Evolutionary conservation across 257 asterid species (phyloP).

Genomic region (Nicotiana noctiflora): DNA sequence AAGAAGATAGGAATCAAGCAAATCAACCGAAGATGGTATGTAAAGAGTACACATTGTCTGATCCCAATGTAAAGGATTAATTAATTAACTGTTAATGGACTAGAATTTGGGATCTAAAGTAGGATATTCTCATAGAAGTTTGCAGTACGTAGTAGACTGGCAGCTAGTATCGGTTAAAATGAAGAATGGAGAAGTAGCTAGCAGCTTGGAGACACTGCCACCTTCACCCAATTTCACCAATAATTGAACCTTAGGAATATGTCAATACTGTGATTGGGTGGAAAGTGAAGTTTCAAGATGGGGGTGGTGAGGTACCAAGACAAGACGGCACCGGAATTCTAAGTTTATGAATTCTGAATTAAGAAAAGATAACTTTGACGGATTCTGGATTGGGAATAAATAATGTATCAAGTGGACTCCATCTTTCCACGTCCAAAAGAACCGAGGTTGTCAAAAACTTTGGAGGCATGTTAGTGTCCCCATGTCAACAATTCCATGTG

Average conservation of each 20-base stretch:
- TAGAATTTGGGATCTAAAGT: not conserved
- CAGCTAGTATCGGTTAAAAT: not conserved
- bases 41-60: not conserved
- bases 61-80: not conserved
- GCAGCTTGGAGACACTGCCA: not conserved
- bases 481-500: constrained; percentile 41
- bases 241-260: constrained; percentile 34
- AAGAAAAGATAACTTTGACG: too few species aligned
- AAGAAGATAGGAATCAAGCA: not conserved
- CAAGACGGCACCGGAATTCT: not conserved
- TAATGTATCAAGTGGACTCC: constrained; percentile 40
- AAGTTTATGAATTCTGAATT: too few species aligned
- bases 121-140: not conserved
- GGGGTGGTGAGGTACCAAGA: too few species aligned
- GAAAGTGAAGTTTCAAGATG: not conserved
- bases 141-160: not conserved
- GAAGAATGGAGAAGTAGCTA: not conserved
- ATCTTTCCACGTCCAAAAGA: constrained; percentile 53
- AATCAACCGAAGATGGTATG: not conserved
- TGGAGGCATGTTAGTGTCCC: constrained; percentile 46
- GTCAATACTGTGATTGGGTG: constrained; percentile 10
- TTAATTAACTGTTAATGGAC: not conserved
- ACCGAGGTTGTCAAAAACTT: constrained; percentile 31
- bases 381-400: too few species aligned
- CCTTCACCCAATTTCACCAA: constrained; percentile 22